Percentiles rank a stretch among this genome's conserved stretches.
These are phyloP conservation scores for Colletotrichum eleusines DNA, from an alignment of 2,329 filamentous ascomycete species.

Conservation along the genomic window DNA sequence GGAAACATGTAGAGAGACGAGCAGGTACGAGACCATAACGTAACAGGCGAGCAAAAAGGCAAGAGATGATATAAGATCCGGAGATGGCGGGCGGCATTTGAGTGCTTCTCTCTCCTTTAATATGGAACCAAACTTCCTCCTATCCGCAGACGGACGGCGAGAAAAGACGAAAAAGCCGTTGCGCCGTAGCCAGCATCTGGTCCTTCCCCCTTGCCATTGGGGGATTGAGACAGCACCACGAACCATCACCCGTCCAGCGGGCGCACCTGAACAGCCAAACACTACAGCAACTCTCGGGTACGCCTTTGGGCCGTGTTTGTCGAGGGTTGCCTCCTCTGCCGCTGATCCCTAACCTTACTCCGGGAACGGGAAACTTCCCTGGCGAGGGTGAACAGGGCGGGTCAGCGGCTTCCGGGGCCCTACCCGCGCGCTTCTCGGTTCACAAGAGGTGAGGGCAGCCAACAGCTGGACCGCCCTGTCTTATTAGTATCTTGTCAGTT, in stretches of 20 bases:
- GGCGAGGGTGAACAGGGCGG: slow-evolving; percentile 18
- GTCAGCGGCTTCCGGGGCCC: background rate
- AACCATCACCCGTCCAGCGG: background rate
- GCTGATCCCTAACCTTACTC: background rate
- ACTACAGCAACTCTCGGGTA: background rate
- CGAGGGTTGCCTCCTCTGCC: background rate
- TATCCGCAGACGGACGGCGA: background rate
- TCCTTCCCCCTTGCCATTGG: slow-evolving; percentile 4
- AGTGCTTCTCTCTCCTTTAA: background rate
- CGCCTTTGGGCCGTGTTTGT: background rate
- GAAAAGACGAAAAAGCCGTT: slow-evolving; percentile 3
- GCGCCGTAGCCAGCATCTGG: slow-evolving; percentile 30
- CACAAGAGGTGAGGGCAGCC: background rate
- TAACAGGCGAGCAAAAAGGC: background rate
- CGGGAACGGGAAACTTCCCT: slow-evolving; percentile 22
- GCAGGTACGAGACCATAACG: background rate
- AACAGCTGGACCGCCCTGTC: background rate
- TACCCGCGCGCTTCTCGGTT: background rate
- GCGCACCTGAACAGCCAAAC: background rate
- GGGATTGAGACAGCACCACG: background rate
- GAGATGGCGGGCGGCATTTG: background rate
- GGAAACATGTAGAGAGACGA: slow-evolving; percentile 28
- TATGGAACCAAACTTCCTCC: background rate
- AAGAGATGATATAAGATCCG: background rate
- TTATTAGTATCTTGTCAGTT: no score